These are phyloP conservation scores for Apophysomyces variabilis DNA, from an alignment of 371 early-diverging fungal species.

Conservation along the genomic window DNA sequence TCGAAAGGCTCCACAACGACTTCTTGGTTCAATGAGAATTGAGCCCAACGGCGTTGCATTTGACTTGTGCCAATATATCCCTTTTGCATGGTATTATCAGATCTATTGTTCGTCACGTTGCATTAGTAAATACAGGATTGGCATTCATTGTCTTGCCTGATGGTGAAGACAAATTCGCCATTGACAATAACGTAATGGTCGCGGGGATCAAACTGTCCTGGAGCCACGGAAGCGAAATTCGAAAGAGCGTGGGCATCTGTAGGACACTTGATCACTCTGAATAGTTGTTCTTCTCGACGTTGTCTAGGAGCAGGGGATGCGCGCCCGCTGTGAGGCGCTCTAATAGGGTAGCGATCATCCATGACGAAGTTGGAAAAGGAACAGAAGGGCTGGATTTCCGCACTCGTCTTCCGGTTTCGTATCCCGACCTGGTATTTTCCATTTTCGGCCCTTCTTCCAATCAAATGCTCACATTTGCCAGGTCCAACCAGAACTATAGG, in stretches of 20 bases:
- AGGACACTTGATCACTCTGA: conserved; percentile 62
- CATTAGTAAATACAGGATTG: neutral
- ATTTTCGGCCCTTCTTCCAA: no score
- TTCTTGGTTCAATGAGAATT: conserved; percentile 79
- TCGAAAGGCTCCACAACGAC: conserved; percentile 81
- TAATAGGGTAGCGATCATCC: neutral
- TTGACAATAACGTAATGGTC: conserved; percentile 79
- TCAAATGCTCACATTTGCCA: no score
- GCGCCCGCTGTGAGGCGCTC: conserved; percentile 3
- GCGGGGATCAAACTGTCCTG: conserved; percentile 71
- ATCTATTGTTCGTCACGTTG: conserved; percentile 35
- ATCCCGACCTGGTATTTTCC: no score
- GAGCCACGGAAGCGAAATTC: conserved; percentile 77
- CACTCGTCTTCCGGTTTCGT: no score
- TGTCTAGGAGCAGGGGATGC: neutral
- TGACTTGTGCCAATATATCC: conserved; percentile 78
- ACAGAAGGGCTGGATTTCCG: no score
- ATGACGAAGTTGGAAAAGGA: neutral
- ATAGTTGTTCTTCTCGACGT: conserved; percentile 5
- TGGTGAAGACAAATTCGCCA: conserved; percentile 77
- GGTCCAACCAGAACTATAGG: no score
- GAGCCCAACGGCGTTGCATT: conserved; percentile 89
- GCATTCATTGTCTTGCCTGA: conserved; percentile 55
- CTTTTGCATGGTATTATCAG: conserved; percentile 56
- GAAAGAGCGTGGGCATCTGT: conserved; percentile 75